Evolutionary conservation across 75 land plant species (phyloP).

Genomic region (Cunninghamia lanceolata): DNA sequence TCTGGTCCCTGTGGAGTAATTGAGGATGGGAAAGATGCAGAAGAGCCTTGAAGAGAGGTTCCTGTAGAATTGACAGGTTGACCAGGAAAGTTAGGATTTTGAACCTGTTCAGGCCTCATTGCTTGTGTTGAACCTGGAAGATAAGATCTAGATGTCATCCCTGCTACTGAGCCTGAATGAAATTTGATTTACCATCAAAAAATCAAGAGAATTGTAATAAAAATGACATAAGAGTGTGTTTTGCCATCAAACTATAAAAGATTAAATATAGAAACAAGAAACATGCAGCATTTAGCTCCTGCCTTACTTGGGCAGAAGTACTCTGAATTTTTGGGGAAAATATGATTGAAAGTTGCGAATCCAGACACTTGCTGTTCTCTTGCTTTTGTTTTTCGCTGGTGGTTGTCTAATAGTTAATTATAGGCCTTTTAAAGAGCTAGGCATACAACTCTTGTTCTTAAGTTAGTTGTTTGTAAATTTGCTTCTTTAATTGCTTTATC

Average conservation of each 20-base stretch:
- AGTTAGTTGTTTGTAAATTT: neutral
- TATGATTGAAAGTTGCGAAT: neutral
- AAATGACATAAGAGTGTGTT: neutral
- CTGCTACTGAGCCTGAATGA: neutral
- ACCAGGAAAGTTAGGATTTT: neutral
- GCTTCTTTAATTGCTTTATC: too few relatives aligned
- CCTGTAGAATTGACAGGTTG: neutral
- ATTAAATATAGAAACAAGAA: neutral
- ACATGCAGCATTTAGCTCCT: neutral
- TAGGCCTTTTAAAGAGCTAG: neutral
- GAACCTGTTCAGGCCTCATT: conserved; percentile 1
- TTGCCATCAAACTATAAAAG: neutral
- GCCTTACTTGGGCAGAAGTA: too few relatives aligned
- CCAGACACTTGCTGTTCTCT: too few relatives aligned
- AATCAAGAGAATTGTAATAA: neutral
- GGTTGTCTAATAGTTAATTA: too few relatives aligned
- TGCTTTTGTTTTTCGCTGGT: too few relatives aligned
- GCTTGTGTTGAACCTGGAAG: neutral
- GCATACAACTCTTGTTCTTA: neutral
- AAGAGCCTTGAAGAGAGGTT: neutral
- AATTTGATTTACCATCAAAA: neutral
- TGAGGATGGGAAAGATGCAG: neutral
- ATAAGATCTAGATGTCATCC: neutral
- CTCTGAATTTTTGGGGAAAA: neutral
- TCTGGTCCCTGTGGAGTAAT: neutral